A percentile compares a stretch with the other conserved stretches of the same genome.
Evolutionary conservation across 352 stramenopile genomes (phyloP).

Genomic region (Phytophthora meadii): DNA sequence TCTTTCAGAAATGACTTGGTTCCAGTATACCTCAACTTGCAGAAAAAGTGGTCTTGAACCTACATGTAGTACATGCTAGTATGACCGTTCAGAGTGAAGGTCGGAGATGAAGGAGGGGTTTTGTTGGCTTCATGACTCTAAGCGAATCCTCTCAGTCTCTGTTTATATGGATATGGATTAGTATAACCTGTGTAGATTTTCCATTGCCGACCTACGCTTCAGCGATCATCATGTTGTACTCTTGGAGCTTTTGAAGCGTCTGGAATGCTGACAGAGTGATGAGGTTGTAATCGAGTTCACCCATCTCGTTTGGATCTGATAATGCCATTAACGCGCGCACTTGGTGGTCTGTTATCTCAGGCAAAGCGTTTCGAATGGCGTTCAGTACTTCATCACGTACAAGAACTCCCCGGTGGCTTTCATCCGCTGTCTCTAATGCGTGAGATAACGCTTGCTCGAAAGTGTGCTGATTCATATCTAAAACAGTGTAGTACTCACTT

Average conservation of each 20-base stretch:
- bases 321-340: conserved; percentile 71
- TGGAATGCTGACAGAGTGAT: conserved; percentile 78
- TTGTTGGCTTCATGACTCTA: neutral
- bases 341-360: conserved; percentile 67
- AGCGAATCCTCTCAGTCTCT: neutral
- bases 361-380: conserved; percentile 68
- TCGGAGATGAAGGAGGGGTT: conserved; percentile 9
- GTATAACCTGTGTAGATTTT: no score
- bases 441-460: conserved; percentile 77
- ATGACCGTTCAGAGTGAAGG: conserved; percentile 19
- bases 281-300: conserved; percentile 75
- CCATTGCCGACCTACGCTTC: conserved; percentile 47
- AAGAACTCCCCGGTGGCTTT: conserved; percentile 62
- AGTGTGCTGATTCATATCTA: conserved; percentile 82
- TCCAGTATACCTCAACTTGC: conserved; percentile 10
- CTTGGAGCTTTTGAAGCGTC: conserved; percentile 79
- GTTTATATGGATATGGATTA: no score
- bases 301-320: conserved; percentile 68
- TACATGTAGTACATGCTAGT: no score
- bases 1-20: neutral
- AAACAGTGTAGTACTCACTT: conserved; percentile 78
- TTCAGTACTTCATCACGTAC: conserved; percentile 60
- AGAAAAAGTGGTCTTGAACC: conserved; percentile 8
- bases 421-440: conserved; percentile 72
- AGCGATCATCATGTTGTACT: conserved; percentile 85